Percentiles rank a stretch among this genome's conserved stretches.
These are phyloP conservation scores for Torulaspora maleeae DNA, from an alignment of 805 yeast species.

Conservation along the genomic window DNA sequence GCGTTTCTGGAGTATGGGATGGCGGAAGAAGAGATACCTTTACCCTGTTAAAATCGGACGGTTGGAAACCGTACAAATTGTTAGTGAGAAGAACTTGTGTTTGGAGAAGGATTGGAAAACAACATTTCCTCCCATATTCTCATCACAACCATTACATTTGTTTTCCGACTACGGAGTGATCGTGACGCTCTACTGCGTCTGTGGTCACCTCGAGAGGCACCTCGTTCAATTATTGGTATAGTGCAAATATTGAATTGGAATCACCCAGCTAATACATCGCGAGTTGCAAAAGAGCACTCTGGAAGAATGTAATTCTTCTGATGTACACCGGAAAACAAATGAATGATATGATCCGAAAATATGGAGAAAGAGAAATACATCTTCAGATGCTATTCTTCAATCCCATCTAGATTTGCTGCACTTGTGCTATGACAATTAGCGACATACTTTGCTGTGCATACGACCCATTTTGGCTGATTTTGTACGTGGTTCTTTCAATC, in stretches of 20 bases:
- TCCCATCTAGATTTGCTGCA: background rate
- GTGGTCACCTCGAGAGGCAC: background rate
- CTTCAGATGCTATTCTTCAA: background rate
- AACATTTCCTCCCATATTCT: background rate
- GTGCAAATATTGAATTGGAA: conserved; percentile 24
- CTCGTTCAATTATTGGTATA: background rate
- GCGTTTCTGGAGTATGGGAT: conserved; percentile 98
- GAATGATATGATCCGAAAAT: conserved; percentile 23
- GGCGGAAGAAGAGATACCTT: conserved; percentile 99
- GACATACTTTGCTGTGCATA: conserved; percentile 96
- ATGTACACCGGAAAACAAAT: conserved; percentile 29
- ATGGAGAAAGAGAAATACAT: conserved; percentile 6
- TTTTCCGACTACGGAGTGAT: conserved; percentile 1
- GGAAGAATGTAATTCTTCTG: conserved; percentile 12
- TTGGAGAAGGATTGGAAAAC: background rate
- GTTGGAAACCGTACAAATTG: conserved; percentile 4
- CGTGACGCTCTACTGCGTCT: background rate
- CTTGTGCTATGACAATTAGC: conserved; percentile 2
- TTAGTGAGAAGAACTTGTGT: conserved; percentile 13
- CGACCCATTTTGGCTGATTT: conserved; percentile 91
- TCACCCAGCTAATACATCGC: conserved; percentile 36
- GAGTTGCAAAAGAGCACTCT: conserved; percentile 12
- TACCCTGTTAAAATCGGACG: conserved; percentile 58
- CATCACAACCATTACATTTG: conserved; percentile 5
- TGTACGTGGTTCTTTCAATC: conserved; percentile 22